These are phyloP conservation scores for Cylindrotheca closterium DNA, from an alignment of 108 stramenopile genomes.

Conservation along the genomic window DNA sequence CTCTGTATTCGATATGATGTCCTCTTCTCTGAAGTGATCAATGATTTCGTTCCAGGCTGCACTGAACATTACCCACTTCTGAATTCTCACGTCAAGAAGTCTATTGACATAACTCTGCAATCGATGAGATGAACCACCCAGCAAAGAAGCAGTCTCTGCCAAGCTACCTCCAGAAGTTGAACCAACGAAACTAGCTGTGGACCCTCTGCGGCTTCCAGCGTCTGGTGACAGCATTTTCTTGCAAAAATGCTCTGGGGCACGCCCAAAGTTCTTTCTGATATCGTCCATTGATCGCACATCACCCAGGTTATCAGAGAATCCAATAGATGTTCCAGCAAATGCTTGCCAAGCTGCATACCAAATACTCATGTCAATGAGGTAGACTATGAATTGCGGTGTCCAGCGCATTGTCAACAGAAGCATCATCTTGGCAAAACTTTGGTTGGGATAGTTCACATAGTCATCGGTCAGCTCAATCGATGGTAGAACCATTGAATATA, in stretches of 20 bases:
- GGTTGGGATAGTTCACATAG: slow-evolving; percentile 91
- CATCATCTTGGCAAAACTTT: slow-evolving; percentile 80
- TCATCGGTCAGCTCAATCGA: slow-evolving; percentile 93
- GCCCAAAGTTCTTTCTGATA: slow-evolving; percentile 85
- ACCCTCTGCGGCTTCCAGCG: slow-evolving; percentile 84
- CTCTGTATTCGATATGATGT: slow-evolving; percentile 92
- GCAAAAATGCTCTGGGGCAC: slow-evolving; percentile 88
- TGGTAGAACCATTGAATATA: slow-evolving; percentile 92
- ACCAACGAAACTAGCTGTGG: slow-evolving; percentile 74
- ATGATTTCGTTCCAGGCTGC: slow-evolving; percentile 98
- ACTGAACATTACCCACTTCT: slow-evolving; percentile 97
- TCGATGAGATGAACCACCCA: slow-evolving; percentile 72
- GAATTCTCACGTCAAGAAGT: slow-evolving; percentile 91
- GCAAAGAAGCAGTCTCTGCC: slow-evolving; percentile 63
- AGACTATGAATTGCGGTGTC: slow-evolving; percentile 94
- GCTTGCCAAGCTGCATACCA: slow-evolving; percentile 97
- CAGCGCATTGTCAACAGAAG: slow-evolving; percentile 85
- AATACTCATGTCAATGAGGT: slow-evolving; percentile 95
- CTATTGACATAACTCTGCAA: slow-evolving; percentile 87
- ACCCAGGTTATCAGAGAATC: slow-evolving; percentile 91
- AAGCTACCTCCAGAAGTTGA: slow-evolving; percentile 42
- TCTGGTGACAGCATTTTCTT: slow-evolving; percentile 89
- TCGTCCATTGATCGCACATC: slow-evolving; percentile 86
- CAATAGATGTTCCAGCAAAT: slow-evolving; percentile 91
- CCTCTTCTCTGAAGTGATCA: slow-evolving; percentile 88